These are phyloP conservation scores for Conticribra guillardii DNA, from an alignment of 108 stramenopile species.

Conservation along the genomic window DNA sequence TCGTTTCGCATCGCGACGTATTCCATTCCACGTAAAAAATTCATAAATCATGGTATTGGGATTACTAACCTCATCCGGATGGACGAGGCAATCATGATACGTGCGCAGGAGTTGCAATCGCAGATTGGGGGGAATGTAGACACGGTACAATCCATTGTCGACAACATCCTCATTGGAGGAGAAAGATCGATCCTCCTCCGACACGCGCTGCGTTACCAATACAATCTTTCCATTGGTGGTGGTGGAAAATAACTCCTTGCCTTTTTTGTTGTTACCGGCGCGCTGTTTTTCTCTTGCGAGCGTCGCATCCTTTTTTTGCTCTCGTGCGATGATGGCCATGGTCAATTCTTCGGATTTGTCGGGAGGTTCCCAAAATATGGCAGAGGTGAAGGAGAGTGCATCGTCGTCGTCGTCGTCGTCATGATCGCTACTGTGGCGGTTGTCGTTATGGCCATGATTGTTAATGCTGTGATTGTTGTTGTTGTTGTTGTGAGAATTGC, in stretches of 20 bases:
- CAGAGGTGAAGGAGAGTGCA: constrained; percentile 17
- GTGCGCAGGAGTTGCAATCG: constrained; percentile 25
- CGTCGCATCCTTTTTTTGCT: constrained; percentile 21
- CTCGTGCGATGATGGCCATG: constrained; percentile 38
- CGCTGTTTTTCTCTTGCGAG: too few species aligned
- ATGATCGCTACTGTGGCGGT: constrained; percentile 8
- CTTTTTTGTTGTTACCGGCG: background rate
- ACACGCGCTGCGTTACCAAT: constrained; percentile 11
- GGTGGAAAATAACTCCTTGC: constrained; percentile 16
- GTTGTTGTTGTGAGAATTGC: background rate
- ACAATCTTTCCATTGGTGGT: constrained; percentile 35
- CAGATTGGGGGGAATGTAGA: constrained; percentile 27
- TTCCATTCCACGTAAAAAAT: constrained; percentile 32
- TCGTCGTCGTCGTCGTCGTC: constrained; percentile 5
- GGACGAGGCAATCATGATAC: constrained; percentile 35
- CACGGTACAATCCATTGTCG: constrained; percentile 6
- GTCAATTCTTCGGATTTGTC: constrained; percentile 24
- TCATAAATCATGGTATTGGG: constrained; percentile 36
- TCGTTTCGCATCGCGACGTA: constrained; percentile 21
- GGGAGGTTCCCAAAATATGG: constrained; percentile 20
- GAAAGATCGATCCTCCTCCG: too few species aligned
- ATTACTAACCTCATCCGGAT: constrained; percentile 28
- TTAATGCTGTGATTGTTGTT: background rate
- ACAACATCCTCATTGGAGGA: background rate
- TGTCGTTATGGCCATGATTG: background rate